phyloP scores from a whole-genome alignment of 129 eudicot genomes.

The Kitagawia praeruptora region DNA sequence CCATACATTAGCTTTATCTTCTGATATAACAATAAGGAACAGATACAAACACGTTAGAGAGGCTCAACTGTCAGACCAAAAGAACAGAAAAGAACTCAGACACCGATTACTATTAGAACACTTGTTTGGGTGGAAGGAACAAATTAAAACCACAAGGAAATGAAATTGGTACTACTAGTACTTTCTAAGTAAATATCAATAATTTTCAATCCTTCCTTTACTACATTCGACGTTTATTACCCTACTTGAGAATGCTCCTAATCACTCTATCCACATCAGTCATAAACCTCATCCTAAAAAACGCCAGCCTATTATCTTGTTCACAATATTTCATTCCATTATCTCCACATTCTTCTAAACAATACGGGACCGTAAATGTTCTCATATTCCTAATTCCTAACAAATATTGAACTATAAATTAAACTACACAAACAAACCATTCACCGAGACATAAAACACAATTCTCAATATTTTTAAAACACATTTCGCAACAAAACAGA shows the following conservation, averaged over 20 bases:
- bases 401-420: background rate
- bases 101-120: background rate
- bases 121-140: background rate
- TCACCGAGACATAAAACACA: background rate
- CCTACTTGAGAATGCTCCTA: background rate
- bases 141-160: background rate
- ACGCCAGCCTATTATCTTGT: background rate
- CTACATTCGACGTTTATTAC: too few relatives aligned
- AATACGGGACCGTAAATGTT: background rate
- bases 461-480: too few relatives aligned
- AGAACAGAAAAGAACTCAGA: too few relatives aligned
- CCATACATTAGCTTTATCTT: background rate
- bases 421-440: background rate
- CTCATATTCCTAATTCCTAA: background rate
- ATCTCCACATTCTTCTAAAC: background rate
- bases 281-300: background rate
- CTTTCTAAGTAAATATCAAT: background rate
- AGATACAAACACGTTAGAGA: too few relatives aligned
- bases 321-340: background rate
- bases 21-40: background rate
- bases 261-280: background rate
- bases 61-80: too few relatives aligned
- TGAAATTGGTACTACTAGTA: background rate
- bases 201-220: background rate
- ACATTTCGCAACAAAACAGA: background rate